Evolutionary conservation across 768 basidiomycete genomes (phyloP), one percentile per base, ranked within the genome.

Genomic region (Lepiota subincarnata): DNA sequence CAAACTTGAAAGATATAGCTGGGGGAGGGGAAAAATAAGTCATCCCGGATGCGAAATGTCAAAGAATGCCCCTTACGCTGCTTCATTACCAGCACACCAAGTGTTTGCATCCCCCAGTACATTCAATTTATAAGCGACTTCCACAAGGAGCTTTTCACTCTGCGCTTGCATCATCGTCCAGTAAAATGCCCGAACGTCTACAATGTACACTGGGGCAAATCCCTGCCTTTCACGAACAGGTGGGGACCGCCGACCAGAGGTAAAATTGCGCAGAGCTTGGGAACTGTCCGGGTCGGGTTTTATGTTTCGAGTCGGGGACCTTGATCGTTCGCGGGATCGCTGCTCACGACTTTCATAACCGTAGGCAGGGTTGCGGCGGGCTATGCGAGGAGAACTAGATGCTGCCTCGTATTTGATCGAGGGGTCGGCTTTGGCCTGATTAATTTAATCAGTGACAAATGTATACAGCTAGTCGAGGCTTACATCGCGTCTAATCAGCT

Each of bases 41-140:
- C 34, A 48, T 5, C 41, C 4, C 26, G 18, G 26, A 5, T 14
- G 18, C 22, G 3, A 26, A 34, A 14, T 28, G 20, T 40, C 26
- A 37, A 12, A 39, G 3, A 20, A 7, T 12, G 10, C 26, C 36
- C 26, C 78, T 62, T 58, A 80, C 80, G 68, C 68, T 31, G 77
- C 75, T 59, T 81, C 80, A 46, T 80, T 78, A 0, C 79, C 80
- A 7, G 79, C 78, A 62, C 78, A 80, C 58, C 72, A 71, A 7
- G 66, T 68, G 19, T 63, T 52, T n/a, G 62, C 66, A 28, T 70
- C 64, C 0, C 65, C 59, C 57, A 74, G 52, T 19, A 41, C 19
- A 16, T 56, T 62, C 40, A 81, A 48, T 6, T 60, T 57, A 18
- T 63, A 66, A 22, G 74, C 73, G 10, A 73, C 71, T 6, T 67